A percentile compares a stretch with the other conserved stretches of the same genome.
These are phyloP conservation scores for Glycyrrhiza uralensis DNA, from an alignment of 306 rosid genomes.

Conservation along the genomic window DNA sequence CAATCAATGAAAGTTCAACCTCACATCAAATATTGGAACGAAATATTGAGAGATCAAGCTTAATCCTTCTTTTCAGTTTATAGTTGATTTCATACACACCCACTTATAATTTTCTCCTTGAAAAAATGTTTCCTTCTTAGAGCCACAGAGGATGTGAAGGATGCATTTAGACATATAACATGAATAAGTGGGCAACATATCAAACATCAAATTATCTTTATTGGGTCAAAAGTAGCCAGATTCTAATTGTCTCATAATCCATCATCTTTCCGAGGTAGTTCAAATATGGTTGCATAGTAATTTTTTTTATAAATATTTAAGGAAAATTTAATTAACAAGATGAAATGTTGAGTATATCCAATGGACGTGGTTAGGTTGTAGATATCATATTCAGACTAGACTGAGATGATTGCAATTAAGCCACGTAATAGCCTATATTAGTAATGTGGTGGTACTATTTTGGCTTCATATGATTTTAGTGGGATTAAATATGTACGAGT, in stretches of 20 bases:
- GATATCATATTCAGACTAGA: conserved; percentile 8
- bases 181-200: conserved; percentile 17
- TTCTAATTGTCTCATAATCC: conserved; percentile 18
- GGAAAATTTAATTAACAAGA: not conserved
- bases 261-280: conserved; percentile 30
- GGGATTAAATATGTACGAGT: too few species aligned
- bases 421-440: conserved; percentile 28
- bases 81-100: conserved; percentile 31
- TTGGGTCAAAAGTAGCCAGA: conserved; percentile 18
- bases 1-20: conserved; percentile 12
- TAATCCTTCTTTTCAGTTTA: not conserved
- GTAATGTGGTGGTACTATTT: conserved; percentile 22
- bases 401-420: conserved; percentile 21
- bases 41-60: not conserved
- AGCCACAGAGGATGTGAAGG: conserved; percentile 28
- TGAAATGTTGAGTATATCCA: not conserved
- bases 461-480: conserved; percentile 14
- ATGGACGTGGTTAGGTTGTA: not conserved
- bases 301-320: not conserved
- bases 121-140: conserved; percentile 8
- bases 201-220: conserved; percentile 28
- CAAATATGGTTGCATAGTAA: conserved; percentile 14
- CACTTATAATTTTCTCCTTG: conserved; percentile 13
- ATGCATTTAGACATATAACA: conserved; percentile 39
- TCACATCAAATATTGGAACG: conserved; percentile 14